phyloP scores from a whole-genome alignment of 768 basidiomycete species.

The Trametopsis cervina region DNA sequence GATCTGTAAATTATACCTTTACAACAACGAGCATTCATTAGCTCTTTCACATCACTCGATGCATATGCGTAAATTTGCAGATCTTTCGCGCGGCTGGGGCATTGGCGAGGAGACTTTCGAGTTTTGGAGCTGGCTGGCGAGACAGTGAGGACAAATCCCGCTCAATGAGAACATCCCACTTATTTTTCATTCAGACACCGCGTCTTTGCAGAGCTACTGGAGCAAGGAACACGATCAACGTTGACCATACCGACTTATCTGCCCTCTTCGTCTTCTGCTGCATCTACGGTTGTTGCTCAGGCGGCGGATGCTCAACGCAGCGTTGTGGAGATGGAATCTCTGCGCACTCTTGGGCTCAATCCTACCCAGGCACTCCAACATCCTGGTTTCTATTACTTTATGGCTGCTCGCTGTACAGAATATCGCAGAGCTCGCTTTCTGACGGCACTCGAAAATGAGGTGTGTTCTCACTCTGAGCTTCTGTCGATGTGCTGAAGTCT shows the following conservation, averaged over 20 bases:
- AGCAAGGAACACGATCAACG: constrained; percentile 64
- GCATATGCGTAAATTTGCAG: constrained; percentile 80
- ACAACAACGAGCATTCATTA: constrained; percentile 79
- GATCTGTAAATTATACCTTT: constrained; percentile 89
- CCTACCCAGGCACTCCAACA: constrained; percentile 83
- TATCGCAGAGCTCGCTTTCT: constrained; percentile 64
- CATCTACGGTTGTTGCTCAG: constrained; percentile 21
- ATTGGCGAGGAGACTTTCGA: constrained; percentile 97
- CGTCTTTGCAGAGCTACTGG: constrained; percentile 84
- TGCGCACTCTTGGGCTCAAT: constrained; percentile 63
- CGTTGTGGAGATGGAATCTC: constrained; percentile 45
- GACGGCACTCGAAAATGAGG: constrained; percentile 50
- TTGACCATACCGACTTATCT: constrained; percentile 55
- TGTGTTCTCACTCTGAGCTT: constrained; percentile 19
- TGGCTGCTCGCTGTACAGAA: constrained; percentile 83
- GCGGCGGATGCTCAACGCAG: constrained; percentile 22
- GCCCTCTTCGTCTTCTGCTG: constrained; percentile 29
- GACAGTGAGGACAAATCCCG: constrained; percentile 80
- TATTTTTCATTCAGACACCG: constrained; percentile 62
- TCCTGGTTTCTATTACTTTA: constrained; percentile 88
- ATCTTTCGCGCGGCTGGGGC: constrained; percentile 87
- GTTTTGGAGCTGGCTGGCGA: constrained; percentile 94
- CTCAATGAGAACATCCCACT: neutral
- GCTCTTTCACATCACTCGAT: constrained; percentile 78
- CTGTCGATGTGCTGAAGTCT: neutral